Base-by-base conservation (phyloP, 78 protist species). In the Dictyostelium purpureum region DNA sequence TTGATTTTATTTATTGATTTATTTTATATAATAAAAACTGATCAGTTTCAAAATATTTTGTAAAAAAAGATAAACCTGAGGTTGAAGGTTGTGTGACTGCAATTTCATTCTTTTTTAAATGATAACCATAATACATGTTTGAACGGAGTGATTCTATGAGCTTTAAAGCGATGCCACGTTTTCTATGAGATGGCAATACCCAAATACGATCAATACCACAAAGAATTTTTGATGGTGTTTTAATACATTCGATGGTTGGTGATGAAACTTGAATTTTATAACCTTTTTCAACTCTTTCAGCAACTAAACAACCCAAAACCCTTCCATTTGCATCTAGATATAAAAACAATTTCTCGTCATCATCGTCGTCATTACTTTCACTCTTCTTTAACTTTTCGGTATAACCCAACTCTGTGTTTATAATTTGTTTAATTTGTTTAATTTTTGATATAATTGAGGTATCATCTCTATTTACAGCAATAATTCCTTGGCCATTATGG, bases 131-230 rank as follows among this genome's bases (percentile, higher is more conserved):
- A 42, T 28, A 59, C 80, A 73, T 73, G 79, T 70, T 73, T 0
- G 81, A 51, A 26, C 82, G 21, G 3, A 85, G 33, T 45, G 61
- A 43, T 6, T 85, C 82, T 47, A 85, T 70, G 5, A 85, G 28
- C 61, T 85, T 85, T 11, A 63, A 40, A 12, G 92, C 92, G 5
- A 85, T 73, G 18, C 92, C 92, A 3, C 51, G 31, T 59, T 77
- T 52, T 52, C 66, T 77, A 2, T 7, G 11, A 18, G 70, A 43
- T 31, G 59, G 69, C 16, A 70, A 61, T 26, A 73, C 66, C 92
- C 92, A 85, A 7, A 85, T 59, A n/a, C 70, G 31, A 73, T 59
- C 59, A 43, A 85, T n/a, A 37, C 92, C 92, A 59, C 92, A 85
- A 33, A 35, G n/a, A 21, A 85, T 65, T 3, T 16, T 12, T 10